Base-by-base conservation (phyloP, 1,139 yeast genomes). In the Saccharomyces uvarum region DNA sequence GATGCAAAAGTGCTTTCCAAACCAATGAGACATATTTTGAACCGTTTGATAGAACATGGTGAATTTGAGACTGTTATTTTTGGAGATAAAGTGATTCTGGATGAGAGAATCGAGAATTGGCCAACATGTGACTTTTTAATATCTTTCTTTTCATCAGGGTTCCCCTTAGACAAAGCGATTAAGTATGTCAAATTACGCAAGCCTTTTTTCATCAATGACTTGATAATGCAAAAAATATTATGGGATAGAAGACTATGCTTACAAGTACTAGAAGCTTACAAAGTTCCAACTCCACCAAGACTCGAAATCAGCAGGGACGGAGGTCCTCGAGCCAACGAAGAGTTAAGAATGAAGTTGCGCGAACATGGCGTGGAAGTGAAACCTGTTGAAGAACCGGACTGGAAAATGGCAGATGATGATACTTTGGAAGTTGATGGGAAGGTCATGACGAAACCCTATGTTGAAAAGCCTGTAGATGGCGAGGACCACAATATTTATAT, bases 381-480 rank as follows among this genome's bases (percentile, higher is more conserved):
- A 44, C 68, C 75, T 41, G 73, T 77, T 5, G 73, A 74, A 6
- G 97, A 90, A 67, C 93, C 95, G 0, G 74, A 80, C 33, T 90
- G 97, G 95, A 79, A 79, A 62, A 88, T 95, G 98, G 63, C 85
- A n/a, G 80, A 89, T 70, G 81, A 80, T 13, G 98, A 95, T 67
- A 89, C 97, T 0, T 77, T 95, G 54, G 76, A 76, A 56, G 93
- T 93, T 27, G 82, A 87, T 60, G 97, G 96, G 2, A 71, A 81
- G 62, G 74, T 76, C 13, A 74, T 95, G 72, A 77, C 76, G 49
- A 95, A 95, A 67, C 99, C 99, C 7, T 95, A 84, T 76, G 99
- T 95, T 31, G 99, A 95, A 70, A 95, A 95, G 65, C 99, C 99
- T 0, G 99, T 93, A 6, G 97, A 95, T 72, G 99, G 99, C 50